These are phyloP conservation scores for Garcia nutans DNA, from an alignment of 345 rosid genomes.

Conservation along the genomic window DNA sequence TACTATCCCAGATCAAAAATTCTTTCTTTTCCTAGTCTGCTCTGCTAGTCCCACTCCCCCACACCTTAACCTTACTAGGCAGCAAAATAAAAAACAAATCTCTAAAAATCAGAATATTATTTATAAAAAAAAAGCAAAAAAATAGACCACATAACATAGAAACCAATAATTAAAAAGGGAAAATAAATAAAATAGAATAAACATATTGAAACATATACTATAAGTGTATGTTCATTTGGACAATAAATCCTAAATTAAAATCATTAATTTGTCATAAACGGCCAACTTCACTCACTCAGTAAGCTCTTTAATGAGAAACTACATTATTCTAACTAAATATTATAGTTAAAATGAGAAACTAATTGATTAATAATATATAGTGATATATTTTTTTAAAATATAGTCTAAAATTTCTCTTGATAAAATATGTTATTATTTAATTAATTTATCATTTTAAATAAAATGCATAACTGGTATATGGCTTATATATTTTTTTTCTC, in stretches of 20 bases:
- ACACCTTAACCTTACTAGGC: conserved; percentile 13
- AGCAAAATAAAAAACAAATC: not conserved
- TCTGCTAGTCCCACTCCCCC: not conserved
- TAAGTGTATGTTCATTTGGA: too few species aligned
- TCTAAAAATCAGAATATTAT: not conserved
- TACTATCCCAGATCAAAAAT: conserved; percentile 14
- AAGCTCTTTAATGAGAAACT: not conserved
- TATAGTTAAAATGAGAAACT: too few species aligned
- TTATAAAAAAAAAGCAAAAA: not conserved
- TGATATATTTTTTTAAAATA: too few species aligned
- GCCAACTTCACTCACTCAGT: not conserved
- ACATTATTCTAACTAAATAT: too few species aligned
- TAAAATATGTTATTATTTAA: too few species aligned
- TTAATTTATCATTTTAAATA: too few species aligned
- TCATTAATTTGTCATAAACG: conserved; percentile 25
- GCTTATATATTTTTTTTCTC: not conserved
- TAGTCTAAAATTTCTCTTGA: too few species aligned
- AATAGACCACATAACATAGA: conserved; percentile 23
- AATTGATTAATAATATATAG: too few species aligned
- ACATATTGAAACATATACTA: too few species aligned
- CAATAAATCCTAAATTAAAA: not conserved
- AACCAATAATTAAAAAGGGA: too few species aligned
- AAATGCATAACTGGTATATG: too few species aligned
- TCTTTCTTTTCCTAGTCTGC: conserved; percentile 3
- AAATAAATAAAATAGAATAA: too few species aligned